Evolutionary conservation across 73 alveolate species (phyloP).

Genomic region (Tetrahymena elliotti): DNA sequence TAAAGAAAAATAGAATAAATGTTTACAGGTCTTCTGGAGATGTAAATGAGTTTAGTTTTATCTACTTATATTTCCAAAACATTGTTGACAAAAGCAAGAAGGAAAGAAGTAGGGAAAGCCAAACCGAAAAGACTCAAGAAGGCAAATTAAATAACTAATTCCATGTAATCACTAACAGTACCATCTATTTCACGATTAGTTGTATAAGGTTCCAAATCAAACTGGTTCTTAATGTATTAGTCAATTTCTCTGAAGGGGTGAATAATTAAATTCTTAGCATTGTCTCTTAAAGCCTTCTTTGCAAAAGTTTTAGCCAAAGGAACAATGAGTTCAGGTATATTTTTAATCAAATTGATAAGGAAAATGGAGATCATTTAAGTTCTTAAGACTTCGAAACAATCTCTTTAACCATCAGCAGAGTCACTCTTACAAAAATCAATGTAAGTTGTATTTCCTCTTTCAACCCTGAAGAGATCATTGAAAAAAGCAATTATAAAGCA

Average conservation of each 20-base stretch:
- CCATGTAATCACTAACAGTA: constrained; percentile 46
- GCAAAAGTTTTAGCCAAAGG: constrained; percentile 9
- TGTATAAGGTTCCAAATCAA: constrained; percentile 13
- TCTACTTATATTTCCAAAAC: constrained; percentile 37
- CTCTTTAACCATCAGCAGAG: neutral
- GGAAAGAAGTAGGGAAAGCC: constrained; percentile 45
- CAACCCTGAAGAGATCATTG: neutral
- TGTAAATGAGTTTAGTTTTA: constrained; percentile 7
- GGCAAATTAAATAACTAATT: constrained; percentile 38
- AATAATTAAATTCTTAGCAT: neutral
- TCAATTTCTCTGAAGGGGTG: constrained; percentile 30
- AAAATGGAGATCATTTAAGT: constrained; percentile 39
- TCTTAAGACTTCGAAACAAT: constrained; percentile 32
- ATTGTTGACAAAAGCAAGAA: constrained; percentile 19
- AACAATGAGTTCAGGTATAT: constrained; percentile 25
- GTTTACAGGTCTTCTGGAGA: constrained; percentile 42
- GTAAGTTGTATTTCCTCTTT: neutral
- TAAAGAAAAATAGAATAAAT: neutral
- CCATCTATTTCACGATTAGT: constrained; percentile 50
- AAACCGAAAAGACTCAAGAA: constrained; percentile 37
- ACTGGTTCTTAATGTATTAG: constrained; percentile 17
- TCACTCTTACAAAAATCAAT: neutral
- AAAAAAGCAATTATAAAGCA: constrained; percentile 57
- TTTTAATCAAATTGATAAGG: constrained; percentile 3
- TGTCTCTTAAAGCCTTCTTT: neutral